phyloP scores from a whole-genome alignment of 768 basidiomycete species.

The Pleurotus platypus region DNA sequence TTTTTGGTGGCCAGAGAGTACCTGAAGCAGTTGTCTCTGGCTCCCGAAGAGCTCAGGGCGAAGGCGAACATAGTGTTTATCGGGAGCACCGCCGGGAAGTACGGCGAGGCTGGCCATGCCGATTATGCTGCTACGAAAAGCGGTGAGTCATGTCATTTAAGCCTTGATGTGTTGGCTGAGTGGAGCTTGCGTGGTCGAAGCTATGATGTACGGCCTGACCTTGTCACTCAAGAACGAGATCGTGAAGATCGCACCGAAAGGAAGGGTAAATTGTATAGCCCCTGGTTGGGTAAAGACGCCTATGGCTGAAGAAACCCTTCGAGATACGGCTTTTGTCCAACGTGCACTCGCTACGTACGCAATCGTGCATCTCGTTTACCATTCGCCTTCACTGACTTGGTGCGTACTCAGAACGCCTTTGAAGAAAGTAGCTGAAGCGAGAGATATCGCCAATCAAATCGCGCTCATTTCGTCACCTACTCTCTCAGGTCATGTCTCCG shows the following conservation, averaged over 20 bases:
- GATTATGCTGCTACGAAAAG: constrained; percentile 71
- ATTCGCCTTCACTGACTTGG: neutral
- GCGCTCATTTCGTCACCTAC: constrained; percentile 54
- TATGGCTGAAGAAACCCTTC: constrained; percentile 55
- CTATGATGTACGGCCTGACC: constrained; percentile 71
- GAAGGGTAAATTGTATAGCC: constrained; percentile 65
- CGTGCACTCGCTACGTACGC: constrained; percentile 66
- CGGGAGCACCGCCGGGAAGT: constrained; percentile 72
- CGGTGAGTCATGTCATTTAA: constrained; percentile 39
- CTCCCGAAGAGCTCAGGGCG: constrained; percentile 38
- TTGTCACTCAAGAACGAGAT: constrained; percentile 77
- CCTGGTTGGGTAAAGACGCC: constrained; percentile 70
- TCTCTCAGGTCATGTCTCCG: constrained; percentile 69
- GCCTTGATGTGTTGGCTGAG: neutral
- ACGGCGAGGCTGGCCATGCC: constrained; percentile 63
- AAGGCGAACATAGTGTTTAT: constrained; percentile 62
- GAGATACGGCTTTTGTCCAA: constrained; percentile 51
- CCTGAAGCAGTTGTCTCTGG: constrained; percentile 40
- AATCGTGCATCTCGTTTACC: neutral
- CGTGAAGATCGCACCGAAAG: constrained; percentile 67
- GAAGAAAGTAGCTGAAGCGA: constrained; percentile 60
- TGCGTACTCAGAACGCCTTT: constrained; percentile 51
- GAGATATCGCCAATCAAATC: constrained; percentile 66
- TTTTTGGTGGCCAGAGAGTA: constrained; percentile 69
- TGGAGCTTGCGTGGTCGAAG: constrained; percentile 23